phyloP scores from a whole-genome alignment of 345 rosid genomes.

The Gynandropsis gynandra region DNA sequence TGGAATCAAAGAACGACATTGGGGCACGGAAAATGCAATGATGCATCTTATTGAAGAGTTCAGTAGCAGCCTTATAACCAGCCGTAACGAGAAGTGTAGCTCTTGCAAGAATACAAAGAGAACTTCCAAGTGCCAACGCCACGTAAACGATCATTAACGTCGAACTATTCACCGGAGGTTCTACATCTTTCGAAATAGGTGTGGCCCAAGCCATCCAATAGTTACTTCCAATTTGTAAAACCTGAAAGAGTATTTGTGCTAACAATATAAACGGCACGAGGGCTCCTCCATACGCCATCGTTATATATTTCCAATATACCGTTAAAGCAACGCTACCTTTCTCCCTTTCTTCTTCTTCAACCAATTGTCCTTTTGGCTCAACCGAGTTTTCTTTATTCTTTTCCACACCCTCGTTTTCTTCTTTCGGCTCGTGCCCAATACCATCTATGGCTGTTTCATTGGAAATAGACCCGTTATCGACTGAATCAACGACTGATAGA shows the following conservation, averaged over 20 bases:
- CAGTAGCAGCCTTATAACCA: constrained; percentile 61
- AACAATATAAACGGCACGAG: constrained; percentile 62
- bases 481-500: constrained; percentile 42
- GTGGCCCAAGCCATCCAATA: constrained; percentile 91
- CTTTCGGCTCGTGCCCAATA: constrained; percentile 17
- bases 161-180: constrained; percentile 41
- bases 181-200: constrained; percentile 44
- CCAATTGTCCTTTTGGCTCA: constrained; percentile 45
- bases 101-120: constrained; percentile 48
- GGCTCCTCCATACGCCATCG: constrained; percentile 63
- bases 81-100: constrained; percentile 45
- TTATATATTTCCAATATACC: constrained; percentile 60
- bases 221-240: constrained; percentile 72
- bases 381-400: constrained; percentile 33
- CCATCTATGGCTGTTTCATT: constrained; percentile 21
- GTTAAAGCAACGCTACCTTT: constrained; percentile 60
- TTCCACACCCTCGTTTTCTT: constrained; percentile 28
- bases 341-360: constrained; percentile 83
- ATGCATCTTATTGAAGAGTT: constrained; percentile 64
- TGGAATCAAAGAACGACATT: constrained; percentile 80
- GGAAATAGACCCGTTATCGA: constrained; percentile 29
- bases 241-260: constrained; percentile 53
- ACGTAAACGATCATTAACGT: constrained; percentile 51
- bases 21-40: constrained; percentile 62
- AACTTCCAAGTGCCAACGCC: constrained; percentile 49